Percentiles rank a stretch among this genome's conserved stretches.
Conservation (phyloP, 1,284 basidiomycete species). For the Lignosus rhinocerotis region DNA sequence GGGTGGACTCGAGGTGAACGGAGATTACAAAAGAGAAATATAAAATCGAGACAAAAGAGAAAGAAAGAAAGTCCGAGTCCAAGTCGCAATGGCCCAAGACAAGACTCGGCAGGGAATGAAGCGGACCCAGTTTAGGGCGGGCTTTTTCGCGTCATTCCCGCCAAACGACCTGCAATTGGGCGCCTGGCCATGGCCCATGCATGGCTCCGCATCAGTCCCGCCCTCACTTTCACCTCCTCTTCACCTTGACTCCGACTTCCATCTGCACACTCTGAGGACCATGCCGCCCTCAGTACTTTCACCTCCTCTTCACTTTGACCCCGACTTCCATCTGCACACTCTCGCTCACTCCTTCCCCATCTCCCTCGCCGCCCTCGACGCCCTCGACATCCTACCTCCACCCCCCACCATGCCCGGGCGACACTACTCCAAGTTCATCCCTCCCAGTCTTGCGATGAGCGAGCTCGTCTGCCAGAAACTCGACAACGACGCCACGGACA, state of each 20-base stretch:
- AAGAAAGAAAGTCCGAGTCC: not conserved
- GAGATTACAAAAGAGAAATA: not conserved
- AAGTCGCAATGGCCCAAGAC: not conserved
- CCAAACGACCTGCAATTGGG: constrained; percentile 6
- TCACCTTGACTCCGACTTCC: no score
- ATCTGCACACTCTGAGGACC: no score
- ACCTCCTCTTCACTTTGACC: not conserved
- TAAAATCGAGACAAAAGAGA: not conserved
- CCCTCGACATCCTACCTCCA: not conserved
- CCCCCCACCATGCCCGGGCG: constrained; percentile 29
- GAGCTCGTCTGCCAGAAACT: constrained; percentile 75
- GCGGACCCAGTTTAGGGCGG: constrained; percentile 23
- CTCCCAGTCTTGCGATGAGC: constrained; percentile 65
- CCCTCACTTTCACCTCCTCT: no score
- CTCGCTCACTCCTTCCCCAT: constrained; percentile 5
- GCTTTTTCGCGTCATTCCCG: constrained; percentile 27
- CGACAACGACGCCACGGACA: constrained; percentile 70
- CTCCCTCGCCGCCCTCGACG: constrained; percentile 3
- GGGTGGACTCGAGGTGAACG: no score
- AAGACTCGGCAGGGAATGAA: constrained; percentile 4
- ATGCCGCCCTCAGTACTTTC: not conserved
- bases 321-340: constrained; percentile 7
- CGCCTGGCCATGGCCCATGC: constrained; percentile 9
- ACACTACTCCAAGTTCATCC: constrained; percentile 63
- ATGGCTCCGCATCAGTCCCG: constrained; percentile 3